Evolutionary conservation across 192 early-diverging fungal genomes (phyloP), one percentile per base, ranked within the genome.

Genomic region (Rhizophagus prolifer): DNA sequence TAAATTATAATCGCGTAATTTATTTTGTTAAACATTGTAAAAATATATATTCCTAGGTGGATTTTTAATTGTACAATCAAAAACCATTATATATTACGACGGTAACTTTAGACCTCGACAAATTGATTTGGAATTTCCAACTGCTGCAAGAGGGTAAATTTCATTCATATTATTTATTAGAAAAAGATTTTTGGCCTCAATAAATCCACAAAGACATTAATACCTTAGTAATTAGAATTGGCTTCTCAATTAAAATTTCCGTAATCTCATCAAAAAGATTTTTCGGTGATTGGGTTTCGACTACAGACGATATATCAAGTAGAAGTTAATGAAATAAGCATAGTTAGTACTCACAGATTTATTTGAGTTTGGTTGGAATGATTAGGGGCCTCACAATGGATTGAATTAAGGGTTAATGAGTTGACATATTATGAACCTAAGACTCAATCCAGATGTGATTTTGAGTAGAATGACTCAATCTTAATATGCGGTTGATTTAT

Each of bases 71-170:
- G 62, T 91, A 12, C 85, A 86, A 21, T 88, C 90, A 64, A 82
- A 89, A 70, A 84, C 82, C 0, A 88, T 91, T 31, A 81, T 84
- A 0, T 90, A 87, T 71, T 84, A 83, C 58, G 76, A 87, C 63
- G 71, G 80, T 47, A 47, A 72, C 36, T 76, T 58, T 38, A 67
- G 86, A 91, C 38, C 21, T 38, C 36, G 36, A 23, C 21, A n/a
- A 16, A 67, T 38, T 19, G 30, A 36, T 36, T 41, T 67, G 34
- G 34, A 31, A 38, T 36, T 36, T 9, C 21, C 21, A 38, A 36
- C 65, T 36, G 65, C 28, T 21, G 34, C 9, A 10, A 67, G 34
- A n/a, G 34, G 28, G 65, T 67, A 67, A 67, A n/a, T 23, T 26
- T 23, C n/a, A 26, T 9, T 62, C 9, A 62, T 62, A 62, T 62